phyloP scores from a whole-genome alignment of 495 filamentous ascomycete genomes.

The Penicilliopsis zonata region DNA sequence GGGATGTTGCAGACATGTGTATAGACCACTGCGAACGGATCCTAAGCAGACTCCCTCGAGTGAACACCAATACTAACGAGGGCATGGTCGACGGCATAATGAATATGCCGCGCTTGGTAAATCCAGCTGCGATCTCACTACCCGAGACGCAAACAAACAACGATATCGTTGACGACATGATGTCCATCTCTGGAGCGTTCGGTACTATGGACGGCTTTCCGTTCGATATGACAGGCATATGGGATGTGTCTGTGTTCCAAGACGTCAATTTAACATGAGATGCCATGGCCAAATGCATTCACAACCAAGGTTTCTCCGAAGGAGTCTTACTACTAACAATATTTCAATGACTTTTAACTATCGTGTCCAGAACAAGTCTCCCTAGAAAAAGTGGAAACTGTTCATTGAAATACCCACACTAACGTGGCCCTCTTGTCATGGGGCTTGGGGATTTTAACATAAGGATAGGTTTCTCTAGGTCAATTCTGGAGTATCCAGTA shows the following conservation, averaged over 20 bases:
- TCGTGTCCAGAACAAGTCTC: no score
- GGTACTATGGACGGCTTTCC: conserved; percentile 40
- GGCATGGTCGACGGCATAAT: conserved; percentile 1
- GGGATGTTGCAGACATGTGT: conserved; percentile 43
- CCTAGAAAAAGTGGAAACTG: no score
- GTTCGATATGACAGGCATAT: conserved; percentile 40
- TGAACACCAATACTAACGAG: conserved; percentile 6
- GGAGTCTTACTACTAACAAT: no score
- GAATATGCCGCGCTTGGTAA: conserved; percentile 17
- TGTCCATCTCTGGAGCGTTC: conserved; percentile 37
- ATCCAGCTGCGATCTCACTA: conserved; percentile 31
- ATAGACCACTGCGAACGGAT: conserved; percentile 39
- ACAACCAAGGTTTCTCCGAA: no score
- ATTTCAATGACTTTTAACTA: no score
- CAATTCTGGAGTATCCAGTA: no score
- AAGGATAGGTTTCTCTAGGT: no score
- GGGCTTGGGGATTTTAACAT: no score
- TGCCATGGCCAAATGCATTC: no score
- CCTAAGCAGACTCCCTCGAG: conserved; percentile 29
- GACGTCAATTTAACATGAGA: conserved; percentile 29
- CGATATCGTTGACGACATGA: conserved; percentile 40
- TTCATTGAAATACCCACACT: no score
- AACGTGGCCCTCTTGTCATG: no score
- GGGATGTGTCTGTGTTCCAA: conserved; percentile 37
- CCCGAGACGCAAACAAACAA: conserved; percentile 38